Evolutionary conservation across 2,329 filamentous ascomycete species (phyloP).

Genomic region (Fusarium penzigii): DNA sequence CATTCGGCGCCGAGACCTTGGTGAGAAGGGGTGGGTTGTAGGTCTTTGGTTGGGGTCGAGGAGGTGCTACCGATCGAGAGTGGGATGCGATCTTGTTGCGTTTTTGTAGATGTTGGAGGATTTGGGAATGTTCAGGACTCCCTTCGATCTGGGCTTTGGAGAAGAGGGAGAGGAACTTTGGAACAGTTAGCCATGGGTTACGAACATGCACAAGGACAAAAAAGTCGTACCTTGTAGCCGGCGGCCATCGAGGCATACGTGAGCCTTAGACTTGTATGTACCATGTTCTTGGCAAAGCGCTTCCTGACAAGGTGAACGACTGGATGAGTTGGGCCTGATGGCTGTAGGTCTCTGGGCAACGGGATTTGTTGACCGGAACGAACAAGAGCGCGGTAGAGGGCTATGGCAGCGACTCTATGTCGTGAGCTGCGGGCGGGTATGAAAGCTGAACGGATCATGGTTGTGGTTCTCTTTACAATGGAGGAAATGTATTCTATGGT

Average conservation of each 20-base stretch:
- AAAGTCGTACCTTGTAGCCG: constrained; percentile 62
- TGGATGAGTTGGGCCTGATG: constrained; percentile 38
- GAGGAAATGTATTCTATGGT: background rate
- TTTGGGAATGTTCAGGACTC: constrained; percentile 41
- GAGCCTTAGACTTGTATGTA: constrained; percentile 59
- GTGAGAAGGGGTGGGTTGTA: constrained; percentile 31
- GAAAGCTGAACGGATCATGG: constrained; percentile 37
- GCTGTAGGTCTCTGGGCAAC: constrained; percentile 47
- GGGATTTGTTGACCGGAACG: constrained; percentile 55
- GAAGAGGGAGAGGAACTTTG: constrained; percentile 45
- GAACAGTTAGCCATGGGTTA: constrained; percentile 1
- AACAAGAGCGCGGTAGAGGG: constrained; percentile 72
- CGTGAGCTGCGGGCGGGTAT: constrained; percentile 52
- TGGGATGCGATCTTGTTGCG: constrained; percentile 20
- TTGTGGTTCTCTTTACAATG: background rate
- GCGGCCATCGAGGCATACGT: constrained; percentile 63
- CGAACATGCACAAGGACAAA: background rate
- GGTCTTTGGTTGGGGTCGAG: constrained; percentile 16
- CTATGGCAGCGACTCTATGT: constrained; percentile 60
- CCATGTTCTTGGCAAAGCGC: constrained; percentile 61
- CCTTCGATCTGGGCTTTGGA: constrained; percentile 38
- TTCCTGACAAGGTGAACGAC: constrained; percentile 60
- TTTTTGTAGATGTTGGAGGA: constrained; percentile 44
- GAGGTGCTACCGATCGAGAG: constrained; percentile 18
- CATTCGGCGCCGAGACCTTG: constrained; percentile 35